Evolutionary conservation across 192 early-diverging fungal species (phyloP), one percentile per base, ranked within the genome.

Genomic region (Funneliformis mosseae): DNA sequence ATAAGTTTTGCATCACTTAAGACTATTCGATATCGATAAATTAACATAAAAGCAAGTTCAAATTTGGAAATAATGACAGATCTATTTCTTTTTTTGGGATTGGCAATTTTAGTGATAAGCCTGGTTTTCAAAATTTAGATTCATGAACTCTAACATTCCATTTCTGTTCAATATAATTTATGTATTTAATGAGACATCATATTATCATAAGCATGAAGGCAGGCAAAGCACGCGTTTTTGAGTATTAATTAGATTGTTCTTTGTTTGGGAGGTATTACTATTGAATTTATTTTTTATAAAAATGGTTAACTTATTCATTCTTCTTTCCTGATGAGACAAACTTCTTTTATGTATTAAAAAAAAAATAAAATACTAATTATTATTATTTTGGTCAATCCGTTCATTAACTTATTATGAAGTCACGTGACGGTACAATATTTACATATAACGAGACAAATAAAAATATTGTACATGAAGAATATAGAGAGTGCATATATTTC

Each of bases 1-100:
- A 84, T 25, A 14, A 86, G 66, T 69, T 83, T 78, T 3, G 73
- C 1, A 62, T 86, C 83, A 27, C 76, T 77, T 8, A 86, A 66
- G 23, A 70, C 48, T 23, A 64, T 45, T 39, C 23, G 10, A 6
- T 76, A 5, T 60, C 73, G 75, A 43, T 68, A 82, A 14, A 39
- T 68, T 8, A 78, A 23, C 3, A 86, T 33, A 77, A 72, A 83
- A 59, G 62, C 64, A 16, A 69, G 38, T 67, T 87, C 85, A 63
- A 87, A 23, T 50, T 87, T 73, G 5, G 81, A 83, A 62, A 83
- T 81, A 33, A 50, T 78, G 10, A 86, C 83, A 18, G 68, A 61
- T 18, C 80, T 79, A 75, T 84, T 81, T 10, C 83, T 60, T 50
- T 84, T 86, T 50, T 50, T 55, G n/a, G 83, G 80, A 43, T 86